Base-by-base conservation (phyloP, 106 monocot genomes). In the Acorus gramineus region DNA sequence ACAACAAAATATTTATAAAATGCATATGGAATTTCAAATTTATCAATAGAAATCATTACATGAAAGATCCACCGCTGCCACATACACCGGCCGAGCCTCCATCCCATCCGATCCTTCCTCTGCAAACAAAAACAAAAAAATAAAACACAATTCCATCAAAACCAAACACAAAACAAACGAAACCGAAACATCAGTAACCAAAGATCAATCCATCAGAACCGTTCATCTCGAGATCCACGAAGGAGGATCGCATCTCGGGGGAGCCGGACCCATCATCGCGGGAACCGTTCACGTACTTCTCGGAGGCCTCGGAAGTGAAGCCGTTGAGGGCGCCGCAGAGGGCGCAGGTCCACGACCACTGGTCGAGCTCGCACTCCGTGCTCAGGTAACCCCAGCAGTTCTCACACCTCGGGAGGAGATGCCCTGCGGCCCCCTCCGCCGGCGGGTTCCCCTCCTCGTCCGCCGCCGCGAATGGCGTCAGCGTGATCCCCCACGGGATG, bases 351-450 rank as follows among this genome's bases (percentile, higher is more conserved):
- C 96, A 98, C 8, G 77, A 66, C 96, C 96, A 98, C 65, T 85
- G 87, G 71, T 92, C 91, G 52, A 92, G 71, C 71, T 98, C 96
- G 77, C 96, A 88, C 77, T 79, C 70, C 64, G 83, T 75, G 77
- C 79, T 98, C 79, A 98, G 83, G 73, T 98, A 98, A 12, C 70
- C 91, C 85, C 85, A 98, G 79, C 96, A 98, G 67, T 85, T 78
- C 79, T 98, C 91, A 79, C 93, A 93, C 6, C 93, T 88, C 57
- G 93, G 93, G 60, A 93, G 85, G 66, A 82, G 79, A 61, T 85
- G 68, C 47, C 85, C 93, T 52, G 66, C 74, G 61, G 60, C 52
- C 3, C 93, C 93, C 67, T 50, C 64, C 8, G 61, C 52, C 57
- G 93, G 85, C 52, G 65, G 43, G 63, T 54, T 52, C 47, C 93